Conservation (phyloP, 2,329 filamentous ascomycete genomes). For the Thyridium curvatum region DNA sequence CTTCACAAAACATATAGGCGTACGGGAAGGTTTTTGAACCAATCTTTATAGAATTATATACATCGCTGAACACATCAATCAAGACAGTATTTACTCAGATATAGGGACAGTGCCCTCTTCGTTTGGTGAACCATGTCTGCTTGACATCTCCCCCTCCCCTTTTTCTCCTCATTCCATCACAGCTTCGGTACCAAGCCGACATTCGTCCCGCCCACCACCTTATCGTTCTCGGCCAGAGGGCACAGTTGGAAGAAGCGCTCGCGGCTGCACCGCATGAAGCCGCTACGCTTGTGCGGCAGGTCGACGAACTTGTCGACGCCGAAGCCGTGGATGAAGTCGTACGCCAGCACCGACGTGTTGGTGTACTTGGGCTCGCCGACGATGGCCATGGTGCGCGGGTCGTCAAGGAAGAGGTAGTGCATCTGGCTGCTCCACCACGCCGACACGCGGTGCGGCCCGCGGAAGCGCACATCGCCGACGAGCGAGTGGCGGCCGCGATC, state of each 20-base stretch:
- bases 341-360: slow-evolving; percentile 63
- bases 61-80: neutral
- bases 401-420: slow-evolving; percentile 58
- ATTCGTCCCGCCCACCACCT: slow-evolving; percentile 46
- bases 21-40: too few species aligned
- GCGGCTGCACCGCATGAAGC: slow-evolving; percentile 57
- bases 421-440: slow-evolving; percentile 58
- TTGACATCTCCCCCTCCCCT: neutral
- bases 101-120: too few species aligned
- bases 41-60: too few species aligned
- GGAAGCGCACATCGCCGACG: slow-evolving; percentile 52
- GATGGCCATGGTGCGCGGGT: slow-evolving; percentile 48
- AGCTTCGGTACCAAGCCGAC: slow-evolving; percentile 49
- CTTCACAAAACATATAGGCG: too few species aligned
- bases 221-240: slow-evolving; percentile 50
- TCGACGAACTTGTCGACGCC: slow-evolving; percentile 68
- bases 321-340: slow-evolving; percentile 70
- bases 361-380: slow-evolving; percentile 69
- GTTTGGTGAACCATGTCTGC: too few species aligned
- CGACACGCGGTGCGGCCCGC: slow-evolving; percentile 53
- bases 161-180: slow-evolving; percentile 17
- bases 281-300: slow-evolving; percentile 65
- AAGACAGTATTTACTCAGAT: neutral
- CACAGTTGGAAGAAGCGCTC: slow-evolving; percentile 66
- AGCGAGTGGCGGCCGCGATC: slow-evolving; percentile 54